Evolutionary conservation across 2,329 filamentous ascomycete species (phyloP).

Genomic region (Venturia asperata): DNA sequence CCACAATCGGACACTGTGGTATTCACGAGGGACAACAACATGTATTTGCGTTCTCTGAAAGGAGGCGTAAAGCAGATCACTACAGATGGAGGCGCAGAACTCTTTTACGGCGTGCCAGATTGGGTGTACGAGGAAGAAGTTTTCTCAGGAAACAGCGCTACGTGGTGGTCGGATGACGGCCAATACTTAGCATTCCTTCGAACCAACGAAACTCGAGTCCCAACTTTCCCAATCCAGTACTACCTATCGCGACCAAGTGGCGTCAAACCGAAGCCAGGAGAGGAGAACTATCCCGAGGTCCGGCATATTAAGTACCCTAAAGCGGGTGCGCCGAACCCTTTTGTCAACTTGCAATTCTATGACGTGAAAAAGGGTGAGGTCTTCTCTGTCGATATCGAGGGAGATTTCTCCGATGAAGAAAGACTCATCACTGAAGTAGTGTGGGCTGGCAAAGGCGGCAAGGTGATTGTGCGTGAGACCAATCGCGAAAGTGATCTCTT

Average conservation of each 20-base stretch:
- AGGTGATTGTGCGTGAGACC: conserved; percentile 82
- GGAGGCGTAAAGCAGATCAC: conserved; percentile 67
- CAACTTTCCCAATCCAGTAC: conserved; percentile 88
- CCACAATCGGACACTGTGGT: conserved; percentile 78
- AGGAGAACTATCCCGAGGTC: conserved; percentile 86
- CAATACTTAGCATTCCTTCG: conserved; percentile 85
- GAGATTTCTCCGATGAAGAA: conserved; percentile 72
- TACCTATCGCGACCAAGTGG: conserved; percentile 84
- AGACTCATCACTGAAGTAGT: conserved; percentile 87
- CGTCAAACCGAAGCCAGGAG: conserved; percentile 55
- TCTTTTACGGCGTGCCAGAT: conserved; percentile 94
- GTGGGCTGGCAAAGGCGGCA: conserved; percentile 69
- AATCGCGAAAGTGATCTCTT: conserved; percentile 92
- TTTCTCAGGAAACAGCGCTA: conserved; percentile 69
- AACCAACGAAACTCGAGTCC: conserved; percentile 88
- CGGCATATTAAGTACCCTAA: conserved; percentile 96
- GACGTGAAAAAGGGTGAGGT: conserved; percentile 69
- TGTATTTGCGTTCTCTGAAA: conserved; percentile 67
- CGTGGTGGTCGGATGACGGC: conserved; percentile 92
- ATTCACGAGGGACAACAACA: conserved; percentile 86
- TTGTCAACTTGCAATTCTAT: conserved; percentile 82
- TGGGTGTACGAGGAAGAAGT: conserved; percentile 95
- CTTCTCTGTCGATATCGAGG: conserved; percentile 71
- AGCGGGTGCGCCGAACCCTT: conserved; percentile 85
- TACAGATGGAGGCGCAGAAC: conserved; percentile 73